Conservation (phyloP, 495 filamentous ascomycete genomes). For the Aspergillus diversus region DNA sequence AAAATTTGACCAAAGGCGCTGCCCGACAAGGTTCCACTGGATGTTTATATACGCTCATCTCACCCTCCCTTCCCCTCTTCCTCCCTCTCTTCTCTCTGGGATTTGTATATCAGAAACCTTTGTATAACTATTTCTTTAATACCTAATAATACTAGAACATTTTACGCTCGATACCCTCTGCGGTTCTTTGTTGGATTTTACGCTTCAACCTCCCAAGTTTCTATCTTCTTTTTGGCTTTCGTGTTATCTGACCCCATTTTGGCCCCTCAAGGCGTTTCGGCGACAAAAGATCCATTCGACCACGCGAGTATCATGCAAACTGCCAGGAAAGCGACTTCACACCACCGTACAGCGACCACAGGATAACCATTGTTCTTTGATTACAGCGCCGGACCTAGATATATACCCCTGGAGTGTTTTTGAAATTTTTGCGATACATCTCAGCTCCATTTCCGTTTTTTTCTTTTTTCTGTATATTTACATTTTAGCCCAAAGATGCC, state of each 20-base stretch:
- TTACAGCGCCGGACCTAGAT: constrained; percentile 5
- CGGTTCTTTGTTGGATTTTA: constrained; percentile 12
- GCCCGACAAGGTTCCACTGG: constrained; percentile 29
- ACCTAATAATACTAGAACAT: constrained; percentile 20
- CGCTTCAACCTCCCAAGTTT: background rate
- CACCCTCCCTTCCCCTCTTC: constrained; percentile 17
- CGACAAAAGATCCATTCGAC: constrained; percentile 23
- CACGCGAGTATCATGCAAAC: constrained; percentile 29
- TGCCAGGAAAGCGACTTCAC: constrained; percentile 24
- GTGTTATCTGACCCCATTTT: constrained; percentile 8
- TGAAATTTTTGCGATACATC: background rate
- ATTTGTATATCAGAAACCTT: constrained; percentile 20
- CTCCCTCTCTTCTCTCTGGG: constrained; percentile 20
- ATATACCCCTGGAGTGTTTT: constrained; percentile 9
- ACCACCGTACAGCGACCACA: constrained; percentile 23
- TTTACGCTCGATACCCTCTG: constrained; percentile 13
- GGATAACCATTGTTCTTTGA: constrained; percentile 21
- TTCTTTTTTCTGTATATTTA: constrained; percentile 15
- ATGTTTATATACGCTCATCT: constrained; percentile 24
- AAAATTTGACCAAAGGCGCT: constrained; percentile 24
- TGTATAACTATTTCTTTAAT: constrained; percentile 24
- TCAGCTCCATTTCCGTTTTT: constrained; percentile 14
- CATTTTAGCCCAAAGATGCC: constrained; percentile 31
- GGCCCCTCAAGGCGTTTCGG: constrained; percentile 23
- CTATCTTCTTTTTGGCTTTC: background rate